Conservation (phyloP, 768 basidiomycete species). For the Boletus rubroflammeus region DNA sequence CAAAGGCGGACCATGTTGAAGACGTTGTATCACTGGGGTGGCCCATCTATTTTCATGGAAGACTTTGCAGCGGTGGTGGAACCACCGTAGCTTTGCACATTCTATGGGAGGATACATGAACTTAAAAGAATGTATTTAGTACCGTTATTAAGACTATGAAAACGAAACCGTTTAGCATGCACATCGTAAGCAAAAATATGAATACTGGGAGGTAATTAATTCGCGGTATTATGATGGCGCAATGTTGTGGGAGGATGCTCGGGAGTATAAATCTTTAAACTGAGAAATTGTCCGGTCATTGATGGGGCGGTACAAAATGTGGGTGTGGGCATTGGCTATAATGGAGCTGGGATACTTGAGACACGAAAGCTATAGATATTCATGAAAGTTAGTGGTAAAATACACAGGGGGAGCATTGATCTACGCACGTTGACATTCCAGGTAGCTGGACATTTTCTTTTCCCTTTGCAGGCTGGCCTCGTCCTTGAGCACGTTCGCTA, state of each 20-base stretch:
- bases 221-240: not conserved
- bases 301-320: not conserved
- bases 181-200: too few relatives aligned
- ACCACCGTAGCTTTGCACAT: not conserved
- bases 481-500: accelerated
- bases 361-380: not conserved
- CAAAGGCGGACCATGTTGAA: not conserved
- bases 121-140: too few relatives aligned
- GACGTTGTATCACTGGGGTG: not conserved
- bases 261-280: not conserved
- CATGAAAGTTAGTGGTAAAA: not conserved
- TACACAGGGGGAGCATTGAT: not conserved
- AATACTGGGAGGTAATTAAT: too few relatives aligned
- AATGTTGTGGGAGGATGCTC: too few relatives aligned
- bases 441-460: not conserved
- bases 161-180: too few relatives aligned
- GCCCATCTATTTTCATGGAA: not conserved
- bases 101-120: not conserved
- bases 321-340: not conserved
- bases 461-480: not conserved
- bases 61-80: not conserved
- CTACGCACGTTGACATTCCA: not conserved
- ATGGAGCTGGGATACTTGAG: not conserved
- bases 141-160: too few relatives aligned
- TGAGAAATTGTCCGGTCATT: not conserved